Conservation (phyloP, 352 stramenopile species). For the Pseudoperonospora humuli region DNA sequence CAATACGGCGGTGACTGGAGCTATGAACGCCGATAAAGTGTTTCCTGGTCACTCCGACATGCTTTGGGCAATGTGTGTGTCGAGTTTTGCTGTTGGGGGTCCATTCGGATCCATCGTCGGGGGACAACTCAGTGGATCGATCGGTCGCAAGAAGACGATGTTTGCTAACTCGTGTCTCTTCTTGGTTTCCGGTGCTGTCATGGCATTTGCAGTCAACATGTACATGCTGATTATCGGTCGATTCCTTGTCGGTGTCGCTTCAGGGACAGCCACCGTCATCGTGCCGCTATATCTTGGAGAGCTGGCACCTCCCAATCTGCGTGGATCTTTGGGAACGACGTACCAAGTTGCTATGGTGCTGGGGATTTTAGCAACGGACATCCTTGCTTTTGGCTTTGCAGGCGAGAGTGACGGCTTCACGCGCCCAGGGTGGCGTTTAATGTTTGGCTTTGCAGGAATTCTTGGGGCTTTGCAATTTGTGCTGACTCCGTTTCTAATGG, state of each 20-base stretch:
- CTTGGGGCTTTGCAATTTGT: constrained; percentile 42
- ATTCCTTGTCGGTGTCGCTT: constrained; percentile 60
- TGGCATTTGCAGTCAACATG: constrained; percentile 55
- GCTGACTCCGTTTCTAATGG: constrained; percentile 42
- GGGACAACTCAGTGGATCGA: constrained; percentile 34
- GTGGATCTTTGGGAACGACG: constrained; percentile 49
- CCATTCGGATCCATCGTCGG: constrained; percentile 47
- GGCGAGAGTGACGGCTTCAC: constrained; percentile 35
- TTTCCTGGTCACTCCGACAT: constrained; percentile 54
- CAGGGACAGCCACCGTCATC: constrained; percentile 55
- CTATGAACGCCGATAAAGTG: constrained; percentile 37
- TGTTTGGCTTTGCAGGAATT: constrained; percentile 58
- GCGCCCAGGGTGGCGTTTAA: constrained; percentile 50
- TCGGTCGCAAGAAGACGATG: constrained; percentile 54
- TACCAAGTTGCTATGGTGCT: constrained; percentile 65
- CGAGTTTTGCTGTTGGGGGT: constrained; percentile 50
- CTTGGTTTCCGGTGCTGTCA: constrained; percentile 37
- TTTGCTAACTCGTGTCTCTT: constrained; percentile 48
- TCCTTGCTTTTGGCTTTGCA: constrained; percentile 56
- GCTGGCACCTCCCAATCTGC: constrained; percentile 55
- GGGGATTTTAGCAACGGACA: constrained; percentile 37
- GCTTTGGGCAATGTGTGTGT: constrained; percentile 55
- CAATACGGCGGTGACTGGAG: constrained; percentile 63
- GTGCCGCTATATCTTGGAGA: constrained; percentile 67
- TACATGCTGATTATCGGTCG: constrained; percentile 60